Conservation (phyloP, 192 early-diverging fungal genomes). For the Coemansia sp. region DNA sequence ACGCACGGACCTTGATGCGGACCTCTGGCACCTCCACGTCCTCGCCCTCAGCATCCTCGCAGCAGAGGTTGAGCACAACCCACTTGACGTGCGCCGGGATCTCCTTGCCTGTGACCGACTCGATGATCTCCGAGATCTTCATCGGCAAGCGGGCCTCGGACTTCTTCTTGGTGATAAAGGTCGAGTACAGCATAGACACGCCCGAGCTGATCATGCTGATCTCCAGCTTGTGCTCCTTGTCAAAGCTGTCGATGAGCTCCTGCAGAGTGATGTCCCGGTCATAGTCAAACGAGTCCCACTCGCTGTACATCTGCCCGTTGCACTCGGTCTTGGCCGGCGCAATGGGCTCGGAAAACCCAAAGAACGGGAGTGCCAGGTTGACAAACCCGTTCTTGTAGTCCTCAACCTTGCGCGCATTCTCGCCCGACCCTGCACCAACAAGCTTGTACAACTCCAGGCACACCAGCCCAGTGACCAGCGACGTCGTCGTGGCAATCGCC, state of each 20-base stretch:
- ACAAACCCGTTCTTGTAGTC: constrained; percentile 99
- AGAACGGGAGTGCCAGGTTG: constrained; percentile 96
- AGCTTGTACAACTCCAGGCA: constrained; percentile 98
- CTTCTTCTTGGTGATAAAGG: constrained; percentile 86
- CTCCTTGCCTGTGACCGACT: constrained; percentile 79
- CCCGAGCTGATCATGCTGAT: constrained; percentile 90
- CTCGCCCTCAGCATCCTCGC: constrained; percentile 81
- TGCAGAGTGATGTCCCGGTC: constrained; percentile 78
- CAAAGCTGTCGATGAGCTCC: constrained; percentile 83
- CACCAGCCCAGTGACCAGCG: constrained; percentile 93
- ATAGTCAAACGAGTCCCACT: constrained; percentile 96
- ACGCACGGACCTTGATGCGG: constrained; percentile 38
- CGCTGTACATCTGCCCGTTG: constrained; percentile 75
- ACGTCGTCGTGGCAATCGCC: constrained; percentile 92
- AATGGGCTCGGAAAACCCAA: constrained; percentile 99
- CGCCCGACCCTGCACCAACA: constrained; percentile 20
- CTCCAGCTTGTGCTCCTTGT: constrained; percentile 75
- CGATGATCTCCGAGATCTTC: constrained; percentile 75
- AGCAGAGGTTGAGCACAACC: constrained; percentile 82
- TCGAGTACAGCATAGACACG: constrained; percentile 87
- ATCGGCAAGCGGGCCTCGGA: constrained; percentile 69
- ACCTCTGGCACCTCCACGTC: constrained; percentile 70
- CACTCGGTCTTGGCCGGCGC: constrained; percentile 83
- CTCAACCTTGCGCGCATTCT: constrained; percentile 69
- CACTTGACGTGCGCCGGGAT: constrained; percentile 78